Conservation (phyloP, 129 eudicot species). For the Mikania micrantha region DNA sequence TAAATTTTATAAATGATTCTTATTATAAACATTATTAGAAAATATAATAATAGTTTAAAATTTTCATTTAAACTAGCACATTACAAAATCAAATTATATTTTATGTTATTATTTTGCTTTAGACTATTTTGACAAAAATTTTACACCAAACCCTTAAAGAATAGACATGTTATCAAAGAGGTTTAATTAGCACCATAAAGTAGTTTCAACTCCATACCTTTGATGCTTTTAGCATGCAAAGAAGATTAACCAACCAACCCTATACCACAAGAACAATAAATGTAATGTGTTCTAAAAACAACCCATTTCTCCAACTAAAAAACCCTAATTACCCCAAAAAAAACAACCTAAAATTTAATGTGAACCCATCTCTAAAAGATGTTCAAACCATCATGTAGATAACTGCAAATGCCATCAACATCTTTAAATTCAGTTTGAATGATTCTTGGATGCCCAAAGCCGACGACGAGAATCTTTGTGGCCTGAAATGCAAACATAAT, state of each 20-base stretch:
- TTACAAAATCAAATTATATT: too few species aligned
- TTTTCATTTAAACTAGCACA: too few species aligned
- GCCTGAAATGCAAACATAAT: slow-evolving; percentile 27
- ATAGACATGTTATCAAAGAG: neutral
- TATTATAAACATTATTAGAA: too few species aligned
- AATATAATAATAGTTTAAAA: too few species aligned
- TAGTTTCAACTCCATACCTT: slow-evolving; percentile 12
- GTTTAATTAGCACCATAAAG: neutral
- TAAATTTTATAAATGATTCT: too few species aligned
- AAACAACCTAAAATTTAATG: slow-evolving; percentile 15
- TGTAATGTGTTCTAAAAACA: neutral
- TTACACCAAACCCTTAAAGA: neutral
- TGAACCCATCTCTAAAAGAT: slow-evolving; percentile 6
- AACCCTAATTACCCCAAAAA: slow-evolving; percentile 23
- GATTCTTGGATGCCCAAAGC: slow-evolving; percentile 17
- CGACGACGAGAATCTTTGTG: slow-evolving; percentile 32
- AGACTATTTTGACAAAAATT: neutral
- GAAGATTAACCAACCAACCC: slow-evolving; percentile 7
- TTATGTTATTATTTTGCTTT: too few species aligned
- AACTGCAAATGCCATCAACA: slow-evolving; percentile 25
- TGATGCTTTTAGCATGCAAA: slow-evolving; percentile 37
- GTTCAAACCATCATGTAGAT: slow-evolving; percentile 26
- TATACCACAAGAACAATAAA: slow-evolving; percentile 14
- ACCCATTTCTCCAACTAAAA: slow-evolving; percentile 5
- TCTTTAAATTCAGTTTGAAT: slow-evolving; percentile 19